phyloP scores from a whole-genome alignment of 495 filamentous ascomycete genomes.

The Penicillium goetzii region DNA sequence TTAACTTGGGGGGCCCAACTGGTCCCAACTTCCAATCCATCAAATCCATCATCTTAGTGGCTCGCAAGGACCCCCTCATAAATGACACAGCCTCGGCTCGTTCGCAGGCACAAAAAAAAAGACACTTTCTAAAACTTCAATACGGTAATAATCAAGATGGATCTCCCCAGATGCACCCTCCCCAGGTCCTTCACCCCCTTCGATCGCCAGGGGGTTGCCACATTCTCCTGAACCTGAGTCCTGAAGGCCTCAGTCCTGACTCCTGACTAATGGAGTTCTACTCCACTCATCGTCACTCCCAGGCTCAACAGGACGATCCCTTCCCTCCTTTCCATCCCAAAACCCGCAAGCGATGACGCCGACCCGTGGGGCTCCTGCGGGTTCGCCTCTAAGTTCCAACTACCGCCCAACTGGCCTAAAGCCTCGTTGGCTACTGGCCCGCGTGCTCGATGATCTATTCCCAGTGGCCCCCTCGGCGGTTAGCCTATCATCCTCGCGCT shows the following conservation, averaged over 20 bases:
- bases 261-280: too few relatives aligned
- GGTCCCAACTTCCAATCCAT: neutral
- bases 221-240: neutral
- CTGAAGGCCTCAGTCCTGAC: too few relatives aligned
- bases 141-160: neutral
- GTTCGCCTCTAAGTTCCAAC: constrained; percentile 9
- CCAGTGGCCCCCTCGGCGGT: constrained; percentile 17
- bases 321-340: constrained; percentile 15
- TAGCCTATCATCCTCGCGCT: constrained; percentile 28
- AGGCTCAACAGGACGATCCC: constrained; percentile 25
- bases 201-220: too few relatives aligned
- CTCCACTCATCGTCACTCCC: constrained; percentile 7
- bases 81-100: constrained; percentile 9
- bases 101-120: neutral
- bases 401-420: constrained; percentile 11
- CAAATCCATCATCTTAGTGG: neutral
- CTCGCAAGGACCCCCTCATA: neutral
- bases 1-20: neutral
- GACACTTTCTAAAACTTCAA: too few relatives aligned
- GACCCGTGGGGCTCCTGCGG: constrained; percentile 28
- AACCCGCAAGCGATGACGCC: constrained; percentile 36
- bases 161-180: neutral
- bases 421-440: constrained; percentile 34
- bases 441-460: constrained; percentile 34
- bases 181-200: too few relatives aligned